Conservation (phyloP, 768 basidiomycete species). For the Tricholoma hemisulphureum region DNA sequence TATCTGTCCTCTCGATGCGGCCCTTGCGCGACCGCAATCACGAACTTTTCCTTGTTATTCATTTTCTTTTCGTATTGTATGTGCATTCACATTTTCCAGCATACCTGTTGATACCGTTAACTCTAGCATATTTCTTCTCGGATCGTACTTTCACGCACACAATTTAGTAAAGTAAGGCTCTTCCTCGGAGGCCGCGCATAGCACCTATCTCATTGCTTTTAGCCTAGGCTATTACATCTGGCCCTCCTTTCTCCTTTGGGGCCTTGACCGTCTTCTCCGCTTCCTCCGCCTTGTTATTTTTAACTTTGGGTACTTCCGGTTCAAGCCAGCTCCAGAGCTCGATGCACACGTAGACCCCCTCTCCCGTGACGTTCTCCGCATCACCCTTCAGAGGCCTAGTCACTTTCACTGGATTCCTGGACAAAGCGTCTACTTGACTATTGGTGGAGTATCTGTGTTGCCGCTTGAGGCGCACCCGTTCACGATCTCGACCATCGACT, state of each 20-base stretch:
- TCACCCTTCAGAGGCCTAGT: conserved; percentile 42
- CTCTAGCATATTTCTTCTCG: conserved; percentile 36
- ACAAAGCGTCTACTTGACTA: conserved; percentile 51
- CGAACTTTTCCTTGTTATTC: conserved; percentile 51
- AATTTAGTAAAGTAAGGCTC: not conserved
- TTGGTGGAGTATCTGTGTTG: conserved; percentile 43
- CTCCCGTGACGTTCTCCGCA: conserved; percentile 44
- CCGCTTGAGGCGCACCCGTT: conserved; percentile 59
- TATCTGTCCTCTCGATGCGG: conserved; percentile 47
- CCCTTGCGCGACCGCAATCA: conserved; percentile 45
- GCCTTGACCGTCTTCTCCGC: conserved; percentile 51
- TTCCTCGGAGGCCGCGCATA: not conserved
- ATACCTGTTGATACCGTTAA: not conserved
- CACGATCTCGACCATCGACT: conserved; percentile 50
- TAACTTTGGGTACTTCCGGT: conserved; percentile 43
- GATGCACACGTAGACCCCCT: conserved; percentile 43
- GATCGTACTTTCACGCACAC: conserved; percentile 40
- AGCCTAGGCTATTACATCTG: conserved; percentile 39
- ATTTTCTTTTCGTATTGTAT: conserved; percentile 42
- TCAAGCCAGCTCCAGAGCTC: conserved; percentile 22
- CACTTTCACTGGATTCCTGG: conserved; percentile 49
- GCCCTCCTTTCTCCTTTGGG: conserved; percentile 55
- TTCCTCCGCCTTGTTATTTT: conserved; percentile 40
- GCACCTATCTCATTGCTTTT: not conserved
- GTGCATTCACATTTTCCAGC: conserved; percentile 7